Evolutionary conservation across 78 protist species (phyloP).

Genomic region (Diacronema lutheri): DNA sequence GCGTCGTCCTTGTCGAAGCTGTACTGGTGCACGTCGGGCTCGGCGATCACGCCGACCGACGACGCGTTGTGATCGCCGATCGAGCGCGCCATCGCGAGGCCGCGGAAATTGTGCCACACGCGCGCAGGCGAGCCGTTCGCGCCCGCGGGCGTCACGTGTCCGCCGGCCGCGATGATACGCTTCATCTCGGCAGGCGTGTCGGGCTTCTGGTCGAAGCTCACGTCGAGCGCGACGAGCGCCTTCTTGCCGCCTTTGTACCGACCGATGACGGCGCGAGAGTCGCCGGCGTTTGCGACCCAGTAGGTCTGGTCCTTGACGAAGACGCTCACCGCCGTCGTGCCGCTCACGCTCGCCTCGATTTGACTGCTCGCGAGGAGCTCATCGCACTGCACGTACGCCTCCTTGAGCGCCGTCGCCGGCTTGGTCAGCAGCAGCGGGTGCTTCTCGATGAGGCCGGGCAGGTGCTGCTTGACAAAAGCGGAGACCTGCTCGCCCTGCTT

Average conservation of each 20-base stretch:
- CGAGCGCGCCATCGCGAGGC: conserved; percentile 21
- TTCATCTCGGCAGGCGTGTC: conserved; percentile 9
- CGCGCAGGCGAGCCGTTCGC: conserved; percentile 17
- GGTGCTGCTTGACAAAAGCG: background rate
- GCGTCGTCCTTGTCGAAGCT: background rate
- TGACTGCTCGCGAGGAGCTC: background rate
- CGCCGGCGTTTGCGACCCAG: conserved; percentile 17
- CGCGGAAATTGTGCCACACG: conserved; percentile 22
- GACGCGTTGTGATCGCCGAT: conserved; percentile 15
- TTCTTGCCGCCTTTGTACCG: background rate
- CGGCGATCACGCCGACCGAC: conserved; percentile 11
- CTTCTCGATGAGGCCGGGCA: background rate
- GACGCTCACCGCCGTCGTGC: background rate
- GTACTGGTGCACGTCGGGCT: conserved; percentile 3
- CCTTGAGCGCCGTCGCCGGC: background rate
- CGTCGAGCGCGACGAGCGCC: background rate
- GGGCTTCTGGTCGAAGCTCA: conserved; percentile 1
- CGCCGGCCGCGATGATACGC: background rate
- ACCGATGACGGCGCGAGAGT: background rate
- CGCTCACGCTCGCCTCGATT: conserved; percentile 1
- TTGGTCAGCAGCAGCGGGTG: background rate
- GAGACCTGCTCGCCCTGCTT: background rate
- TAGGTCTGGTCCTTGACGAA: background rate
- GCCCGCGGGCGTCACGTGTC: conserved; percentile 14
- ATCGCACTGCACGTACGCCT: background rate